Conservation (phyloP, 257 asterid genomes). For the Anisodus acutangulus region DNA sequence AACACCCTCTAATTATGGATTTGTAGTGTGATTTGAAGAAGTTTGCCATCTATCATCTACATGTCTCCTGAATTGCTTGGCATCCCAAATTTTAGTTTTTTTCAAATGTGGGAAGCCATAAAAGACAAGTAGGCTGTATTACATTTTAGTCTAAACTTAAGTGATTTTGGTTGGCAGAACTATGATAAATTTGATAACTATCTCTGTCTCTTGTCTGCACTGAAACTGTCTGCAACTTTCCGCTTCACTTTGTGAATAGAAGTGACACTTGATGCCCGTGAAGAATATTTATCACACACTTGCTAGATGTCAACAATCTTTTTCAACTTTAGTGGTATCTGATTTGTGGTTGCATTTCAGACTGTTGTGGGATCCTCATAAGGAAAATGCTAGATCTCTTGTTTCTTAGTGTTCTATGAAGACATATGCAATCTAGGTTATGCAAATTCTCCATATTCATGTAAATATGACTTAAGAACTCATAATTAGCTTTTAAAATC, state of each 20-base stretch:
- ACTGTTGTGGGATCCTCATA: not conserved
- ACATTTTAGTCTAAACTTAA: not conserved
- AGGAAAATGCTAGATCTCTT: not conserved
- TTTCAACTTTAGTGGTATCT: not conserved
- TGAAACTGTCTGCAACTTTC: slow-evolving; percentile 18
- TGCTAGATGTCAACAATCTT: not conserved
- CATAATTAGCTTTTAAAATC: slow-evolving; percentile 1
- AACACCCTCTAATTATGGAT: not conserved
- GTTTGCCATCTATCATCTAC: not conserved
- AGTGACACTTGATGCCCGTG: not conserved
- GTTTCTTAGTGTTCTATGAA: slow-evolving; percentile 18
- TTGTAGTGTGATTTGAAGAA: not conserved
- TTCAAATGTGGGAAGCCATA: slow-evolving; percentile 10
- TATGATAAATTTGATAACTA: slow-evolving; percentile 9
- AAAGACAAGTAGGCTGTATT: not conserved
- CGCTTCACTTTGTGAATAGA: not conserved
- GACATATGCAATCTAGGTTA: not conserved
- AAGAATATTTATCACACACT: not conserved
- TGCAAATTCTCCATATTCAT: slow-evolving; percentile 14
- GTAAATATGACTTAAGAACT: not conserved
- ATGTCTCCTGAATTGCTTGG: not conserved
- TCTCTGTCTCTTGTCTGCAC: slow-evolving; percentile 9
- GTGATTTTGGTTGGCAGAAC: not conserved
- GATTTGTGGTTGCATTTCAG: not conserved
- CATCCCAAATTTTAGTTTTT: slow-evolving; percentile 22